phyloP scores from a whole-genome alignment of 2,329 filamentous ascomycete genomes.

The Torrubiellomyces zombiae region DNA sequence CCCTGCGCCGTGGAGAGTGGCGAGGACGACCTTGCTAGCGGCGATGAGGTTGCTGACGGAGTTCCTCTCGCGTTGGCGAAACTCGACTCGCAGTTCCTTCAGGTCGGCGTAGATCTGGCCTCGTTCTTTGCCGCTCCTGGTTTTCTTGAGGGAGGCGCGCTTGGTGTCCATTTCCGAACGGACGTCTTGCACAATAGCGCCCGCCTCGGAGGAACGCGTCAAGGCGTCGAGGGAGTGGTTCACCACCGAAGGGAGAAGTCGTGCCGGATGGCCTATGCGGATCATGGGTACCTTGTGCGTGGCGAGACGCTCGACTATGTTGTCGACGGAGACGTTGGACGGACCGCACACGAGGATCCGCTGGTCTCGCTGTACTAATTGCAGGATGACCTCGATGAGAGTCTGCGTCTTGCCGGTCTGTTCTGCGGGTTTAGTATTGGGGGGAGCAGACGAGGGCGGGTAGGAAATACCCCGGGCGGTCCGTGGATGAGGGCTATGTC shows the following conservation, averaged over 20 bases:
- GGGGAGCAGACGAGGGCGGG: neutral
- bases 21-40: constrained; percentile 73
- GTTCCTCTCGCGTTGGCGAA: constrained; percentile 63
- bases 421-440: constrained; percentile 4
- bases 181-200: constrained; percentile 76
- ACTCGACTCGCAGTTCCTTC: constrained; percentile 75
- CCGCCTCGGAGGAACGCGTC: constrained; percentile 79
- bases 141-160: constrained; percentile 77
- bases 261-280: constrained; percentile 80
- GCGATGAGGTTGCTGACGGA: constrained; percentile 64
- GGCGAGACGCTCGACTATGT: constrained; percentile 84
- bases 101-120: constrained; percentile 72
- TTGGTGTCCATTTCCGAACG: constrained; percentile 86
- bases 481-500: constrained; percentile 88
- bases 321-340: constrained; percentile 94
- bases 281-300: constrained; percentile 75
- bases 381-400: constrained; percentile 85
- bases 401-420: constrained; percentile 93
- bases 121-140: constrained; percentile 62
- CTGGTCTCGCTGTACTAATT: constrained; percentile 57
- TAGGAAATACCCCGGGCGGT: constrained; percentile 53
- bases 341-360: constrained; percentile 87
- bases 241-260: constrained; percentile 73
- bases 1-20: constrained; percentile 83
- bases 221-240: constrained; percentile 83